These are phyloP conservation scores for Gymnopus androsaceus DNA, from an alignment of 1,284 basidiomycete species.

Conservation along the genomic window DNA sequence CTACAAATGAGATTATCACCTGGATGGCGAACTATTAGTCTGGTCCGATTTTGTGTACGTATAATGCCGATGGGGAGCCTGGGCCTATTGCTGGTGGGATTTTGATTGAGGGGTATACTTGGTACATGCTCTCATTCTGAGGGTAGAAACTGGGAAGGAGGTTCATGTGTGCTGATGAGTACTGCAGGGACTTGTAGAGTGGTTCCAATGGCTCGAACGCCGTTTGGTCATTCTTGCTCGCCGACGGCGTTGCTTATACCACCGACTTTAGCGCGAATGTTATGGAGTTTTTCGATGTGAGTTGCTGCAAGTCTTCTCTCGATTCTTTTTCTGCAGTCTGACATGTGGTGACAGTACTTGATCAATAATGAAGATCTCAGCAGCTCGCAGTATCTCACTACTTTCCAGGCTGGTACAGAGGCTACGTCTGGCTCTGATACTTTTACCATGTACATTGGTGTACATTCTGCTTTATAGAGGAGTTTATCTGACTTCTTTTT, in stretches of 20 bases:
- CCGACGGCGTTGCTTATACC: constrained; percentile 37
- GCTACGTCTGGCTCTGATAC: constrained; percentile 57
- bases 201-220: constrained; percentile 63
- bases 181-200: constrained; percentile 51
- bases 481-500: neutral
- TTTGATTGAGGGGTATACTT: constrained; percentile 50
- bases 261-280: constrained; percentile 58
- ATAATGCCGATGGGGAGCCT: constrained; percentile 48
- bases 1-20: constrained; percentile 65
- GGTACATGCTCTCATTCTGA: constrained; percentile 32
- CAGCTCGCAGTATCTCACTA: constrained; percentile 52
- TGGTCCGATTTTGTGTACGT: constrained; percentile 55
- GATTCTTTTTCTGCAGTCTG: neutral
- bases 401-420: constrained; percentile 58
- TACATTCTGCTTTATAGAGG: neutral
- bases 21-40: constrained; percentile 65
- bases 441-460: constrained; percentile 46
- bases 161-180: neutral
- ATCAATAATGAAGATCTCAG: constrained; percentile 46
- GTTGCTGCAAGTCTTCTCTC: constrained; percentile 12
- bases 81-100: constrained; percentile 46
- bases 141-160: neutral
- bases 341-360: constrained; percentile 45
- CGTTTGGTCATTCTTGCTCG: constrained; percentile 65
- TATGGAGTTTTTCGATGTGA: constrained; percentile 54